These are phyloP conservation scores for Talaromyces sp. DNA, from an alignment of 2,329 filamentous ascomycete species.

Conservation along the genomic window DNA sequence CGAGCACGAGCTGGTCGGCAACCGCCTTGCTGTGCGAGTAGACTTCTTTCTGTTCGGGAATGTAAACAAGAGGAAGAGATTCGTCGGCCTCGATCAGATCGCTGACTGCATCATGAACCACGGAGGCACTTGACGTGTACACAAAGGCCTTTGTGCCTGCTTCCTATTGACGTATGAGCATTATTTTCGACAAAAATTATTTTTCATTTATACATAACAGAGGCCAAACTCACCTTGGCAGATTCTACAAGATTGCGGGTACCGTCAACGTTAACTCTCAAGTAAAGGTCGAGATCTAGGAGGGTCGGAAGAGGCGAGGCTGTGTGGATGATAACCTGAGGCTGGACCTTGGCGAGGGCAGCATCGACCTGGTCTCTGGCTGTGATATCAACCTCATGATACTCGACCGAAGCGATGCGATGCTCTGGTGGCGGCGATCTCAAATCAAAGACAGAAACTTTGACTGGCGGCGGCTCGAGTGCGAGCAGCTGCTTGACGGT, in stretches of 20 bases:
- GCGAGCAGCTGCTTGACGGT: constrained; percentile 1
- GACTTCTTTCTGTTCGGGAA: background rate
- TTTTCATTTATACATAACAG: background rate
- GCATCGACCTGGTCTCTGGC: background rate
- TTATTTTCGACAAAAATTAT: background rate
- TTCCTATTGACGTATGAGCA: background rate
- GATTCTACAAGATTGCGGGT: constrained; percentile 17
- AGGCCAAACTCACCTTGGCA: constrained; percentile 4
- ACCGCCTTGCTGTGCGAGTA: constrained; percentile 5
- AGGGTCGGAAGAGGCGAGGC: constrained; percentile 14
- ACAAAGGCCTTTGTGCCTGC: constrained; percentile 14
- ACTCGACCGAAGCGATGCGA: background rate
- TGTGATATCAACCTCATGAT: constrained; percentile 1
- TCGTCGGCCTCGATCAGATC: constrained; percentile 17
- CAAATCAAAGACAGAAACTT: constrained; percentile 2
- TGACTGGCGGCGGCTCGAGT: background rate
- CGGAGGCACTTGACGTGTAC: constrained; percentile 16
- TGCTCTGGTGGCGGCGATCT: background rate
- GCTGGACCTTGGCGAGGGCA: background rate
- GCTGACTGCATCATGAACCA: constrained; percentile 17
- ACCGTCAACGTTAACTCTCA: constrained; percentile 17
- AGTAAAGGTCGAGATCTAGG: constrained; percentile 13
- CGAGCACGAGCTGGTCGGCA: constrained; percentile 1
- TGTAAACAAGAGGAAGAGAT: constrained; percentile 10
- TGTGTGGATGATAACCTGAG: constrained; percentile 6